These are phyloP conservation scores for Cladobotryum mycophilum DNA, from an alignment of 2,329 filamentous ascomycete species.

Conservation along the genomic window DNA sequence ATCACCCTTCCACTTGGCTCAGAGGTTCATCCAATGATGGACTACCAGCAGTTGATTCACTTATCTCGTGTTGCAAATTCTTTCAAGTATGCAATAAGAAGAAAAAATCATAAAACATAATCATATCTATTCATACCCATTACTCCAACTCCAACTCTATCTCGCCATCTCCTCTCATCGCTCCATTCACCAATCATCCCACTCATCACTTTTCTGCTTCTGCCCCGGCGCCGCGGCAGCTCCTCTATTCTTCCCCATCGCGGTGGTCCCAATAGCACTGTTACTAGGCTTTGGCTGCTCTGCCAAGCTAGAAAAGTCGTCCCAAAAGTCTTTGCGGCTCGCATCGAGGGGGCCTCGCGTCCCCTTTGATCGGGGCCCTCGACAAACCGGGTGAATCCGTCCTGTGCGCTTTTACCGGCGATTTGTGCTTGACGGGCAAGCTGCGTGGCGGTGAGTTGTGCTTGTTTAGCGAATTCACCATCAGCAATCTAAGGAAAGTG, in stretches of 20 bases:
- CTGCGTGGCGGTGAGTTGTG: slow-evolving; percentile 56
- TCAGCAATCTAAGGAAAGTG: slow-evolving; percentile 59
- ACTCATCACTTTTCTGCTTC: slow-evolving; percentile 48
- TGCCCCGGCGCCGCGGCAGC: slow-evolving; percentile 22
- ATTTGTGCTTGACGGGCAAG: slow-evolving; percentile 60
- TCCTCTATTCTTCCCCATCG: slow-evolving; percentile 41
- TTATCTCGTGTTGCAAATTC: not conserved
- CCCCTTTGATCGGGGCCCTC: slow-evolving; percentile 56
- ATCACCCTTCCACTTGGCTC: no score
- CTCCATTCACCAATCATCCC: slow-evolving; percentile 54
- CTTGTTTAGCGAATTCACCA: slow-evolving; percentile 67
- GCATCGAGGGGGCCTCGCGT: slow-evolving; percentile 43
- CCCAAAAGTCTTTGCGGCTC: slow-evolving; percentile 84
- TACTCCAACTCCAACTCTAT: slow-evolving; percentile 9
- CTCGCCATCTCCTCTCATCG: slow-evolving; percentile 2
- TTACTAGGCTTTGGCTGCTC: slow-evolving; percentile 44
- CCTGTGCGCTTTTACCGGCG: slow-evolving; percentile 69
- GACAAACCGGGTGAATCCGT: slow-evolving; percentile 79
- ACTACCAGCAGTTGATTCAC: not conserved
- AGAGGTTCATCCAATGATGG: not conserved
- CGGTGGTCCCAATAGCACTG: slow-evolving; percentile 52
- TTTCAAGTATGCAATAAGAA: no score
- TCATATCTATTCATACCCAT: slow-evolving; percentile 15
- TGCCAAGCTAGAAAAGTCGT: slow-evolving; percentile 71
- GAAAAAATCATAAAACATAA: no score